Evolutionary conservation across 805 yeast species (phyloP).

Genomic region (Monosporozyma yasuniensis): DNA sequence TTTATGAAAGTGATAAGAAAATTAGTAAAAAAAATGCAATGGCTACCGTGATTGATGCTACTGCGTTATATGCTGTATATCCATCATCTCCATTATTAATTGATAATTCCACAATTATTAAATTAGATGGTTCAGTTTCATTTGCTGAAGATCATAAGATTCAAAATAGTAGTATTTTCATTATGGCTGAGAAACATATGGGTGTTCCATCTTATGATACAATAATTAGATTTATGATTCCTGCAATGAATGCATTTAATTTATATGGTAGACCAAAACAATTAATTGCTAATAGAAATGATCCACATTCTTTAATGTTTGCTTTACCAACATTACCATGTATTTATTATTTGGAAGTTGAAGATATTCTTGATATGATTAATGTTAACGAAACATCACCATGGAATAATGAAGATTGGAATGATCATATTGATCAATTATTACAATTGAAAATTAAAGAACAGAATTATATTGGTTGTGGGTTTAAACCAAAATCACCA

Average conservation of each 20-base stretch:
- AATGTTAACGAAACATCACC: slow-evolving; percentile 27
- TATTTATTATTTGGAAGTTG: slow-evolving; percentile 49
- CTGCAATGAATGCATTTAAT: slow-evolving; percentile 59
- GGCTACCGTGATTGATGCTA: slow-evolving; percentile 70
- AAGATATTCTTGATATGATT: slow-evolving; percentile 43
- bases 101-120: slow-evolving; percentile 80
- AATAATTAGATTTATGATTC: slow-evolving; percentile 59
- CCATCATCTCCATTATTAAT: slow-evolving; percentile 77
- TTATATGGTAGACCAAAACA: slow-evolving; percentile 66
- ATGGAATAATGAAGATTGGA: slow-evolving; percentile 59
- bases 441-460: slow-evolving; percentile 41
- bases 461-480: slow-evolving; percentile 71
- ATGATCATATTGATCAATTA: slow-evolving; percentile 43
- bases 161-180: slow-evolving; percentile 39
- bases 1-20: slow-evolving; percentile 74
- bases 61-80: slow-evolving; percentile 75
- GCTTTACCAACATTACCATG: slow-evolving; percentile 70
- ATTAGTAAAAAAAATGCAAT: slow-evolving; percentile 58
- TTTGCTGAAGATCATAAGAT: slow-evolving; percentile 39
- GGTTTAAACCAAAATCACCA: slow-evolving; percentile 50
- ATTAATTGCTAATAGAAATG: slow-evolving; percentile 48
- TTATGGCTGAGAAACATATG: slow-evolving; percentile 64
- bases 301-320: slow-evolving; percentile 49
- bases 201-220: slow-evolving; percentile 67
- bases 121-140: slow-evolving; percentile 70